phyloP scores from a whole-genome alignment of 2,329 filamentous ascomycete genomes.

The Microascus cirrosus region DNA sequence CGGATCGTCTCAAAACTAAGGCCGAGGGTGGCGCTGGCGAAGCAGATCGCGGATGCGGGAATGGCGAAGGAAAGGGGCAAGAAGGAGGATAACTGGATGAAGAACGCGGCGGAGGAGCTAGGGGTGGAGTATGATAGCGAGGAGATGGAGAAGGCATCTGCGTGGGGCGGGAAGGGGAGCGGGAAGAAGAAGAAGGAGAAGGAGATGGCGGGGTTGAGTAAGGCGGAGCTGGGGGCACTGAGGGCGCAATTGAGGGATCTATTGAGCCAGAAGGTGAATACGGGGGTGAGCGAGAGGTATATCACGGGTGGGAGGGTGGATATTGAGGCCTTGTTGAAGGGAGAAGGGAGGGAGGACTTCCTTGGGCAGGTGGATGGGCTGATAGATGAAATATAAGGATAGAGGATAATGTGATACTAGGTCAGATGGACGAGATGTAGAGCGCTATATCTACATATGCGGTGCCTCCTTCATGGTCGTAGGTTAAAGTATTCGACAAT shows the following conservation, averaged over 20 bases:
- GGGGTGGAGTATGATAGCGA: slow-evolving; percentile 91
- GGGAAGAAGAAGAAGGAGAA: slow-evolving; percentile 66
- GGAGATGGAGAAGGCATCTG: slow-evolving; percentile 64
- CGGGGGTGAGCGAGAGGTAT: slow-evolving; percentile 81
- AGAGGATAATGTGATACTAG: background rate
- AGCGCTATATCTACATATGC: too few species aligned
- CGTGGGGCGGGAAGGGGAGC: slow-evolving; percentile 56
- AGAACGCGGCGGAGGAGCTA: slow-evolving; percentile 76
- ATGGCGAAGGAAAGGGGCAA: slow-evolving; percentile 81
- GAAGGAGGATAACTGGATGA: slow-evolving; percentile 76
- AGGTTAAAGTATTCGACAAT: too few species aligned
- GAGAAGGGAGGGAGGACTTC: slow-evolving; percentile 55
- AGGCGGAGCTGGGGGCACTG: slow-evolving; percentile 60
- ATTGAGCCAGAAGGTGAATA: slow-evolving; percentile 64
- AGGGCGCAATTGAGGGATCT: slow-evolving; percentile 62
- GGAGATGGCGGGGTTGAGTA: slow-evolving; percentile 54
- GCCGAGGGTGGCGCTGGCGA: slow-evolving; percentile 68
- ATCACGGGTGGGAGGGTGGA: slow-evolving; percentile 78
- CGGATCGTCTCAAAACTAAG: slow-evolving; percentile 67
- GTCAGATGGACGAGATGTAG: too few species aligned
- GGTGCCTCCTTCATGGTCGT: too few species aligned
- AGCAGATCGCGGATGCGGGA: slow-evolving; percentile 70
- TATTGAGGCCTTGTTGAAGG: slow-evolving; percentile 57
- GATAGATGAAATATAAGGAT: slow-evolving; percentile 17
- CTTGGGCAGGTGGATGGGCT: slow-evolving; percentile 39